Evolutionary conservation across 768 basidiomycete species (phyloP).

Genomic region (Panaeolus cyanescens): DNA sequence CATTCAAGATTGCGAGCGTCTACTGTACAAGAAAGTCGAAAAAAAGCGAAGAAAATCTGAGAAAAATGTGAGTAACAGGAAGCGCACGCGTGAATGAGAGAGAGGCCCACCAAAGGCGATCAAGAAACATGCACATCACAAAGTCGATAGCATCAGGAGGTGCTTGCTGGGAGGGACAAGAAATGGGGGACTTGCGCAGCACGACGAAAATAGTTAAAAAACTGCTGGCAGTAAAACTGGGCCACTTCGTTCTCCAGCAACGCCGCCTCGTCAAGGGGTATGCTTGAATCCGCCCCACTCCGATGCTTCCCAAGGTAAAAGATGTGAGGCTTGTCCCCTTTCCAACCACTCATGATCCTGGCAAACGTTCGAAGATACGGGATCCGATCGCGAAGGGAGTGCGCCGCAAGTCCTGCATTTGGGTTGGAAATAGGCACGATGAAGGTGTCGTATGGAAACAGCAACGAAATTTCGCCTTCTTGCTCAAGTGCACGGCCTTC

Average conservation of each 20-base stretch:
- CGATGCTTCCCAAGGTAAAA: background rate
- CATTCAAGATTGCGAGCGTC: too few species aligned
- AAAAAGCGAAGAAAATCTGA: too few species aligned
- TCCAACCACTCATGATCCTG: conserved; percentile 7
- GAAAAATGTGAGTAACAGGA: too few species aligned
- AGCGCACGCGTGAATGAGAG: too few species aligned
- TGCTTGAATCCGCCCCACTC: background rate
- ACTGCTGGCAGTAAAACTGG: conserved; percentile 11
- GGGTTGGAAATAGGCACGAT: background rate
- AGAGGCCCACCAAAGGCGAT: too few species aligned
- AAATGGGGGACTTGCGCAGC: conserved; percentile 9
- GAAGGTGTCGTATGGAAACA: background rate
- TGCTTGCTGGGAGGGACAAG: background rate
- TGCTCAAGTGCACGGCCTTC: background rate
- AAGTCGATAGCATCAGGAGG: too few species aligned
- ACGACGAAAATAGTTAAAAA: conserved; percentile 10
- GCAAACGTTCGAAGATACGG: conserved; percentile 1
- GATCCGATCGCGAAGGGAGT: background rate
- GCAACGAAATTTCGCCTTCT: background rate
- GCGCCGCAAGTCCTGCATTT: conserved; percentile 8
- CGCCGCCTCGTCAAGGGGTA: background rate
- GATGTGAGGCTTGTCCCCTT: conserved; percentile 5
- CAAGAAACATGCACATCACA: too few species aligned
- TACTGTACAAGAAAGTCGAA: too few species aligned
- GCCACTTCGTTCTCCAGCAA: conserved; percentile 5